Conservation (phyloP, 1,139 yeast species). For the Yamadazyma blattariae region DNA sequence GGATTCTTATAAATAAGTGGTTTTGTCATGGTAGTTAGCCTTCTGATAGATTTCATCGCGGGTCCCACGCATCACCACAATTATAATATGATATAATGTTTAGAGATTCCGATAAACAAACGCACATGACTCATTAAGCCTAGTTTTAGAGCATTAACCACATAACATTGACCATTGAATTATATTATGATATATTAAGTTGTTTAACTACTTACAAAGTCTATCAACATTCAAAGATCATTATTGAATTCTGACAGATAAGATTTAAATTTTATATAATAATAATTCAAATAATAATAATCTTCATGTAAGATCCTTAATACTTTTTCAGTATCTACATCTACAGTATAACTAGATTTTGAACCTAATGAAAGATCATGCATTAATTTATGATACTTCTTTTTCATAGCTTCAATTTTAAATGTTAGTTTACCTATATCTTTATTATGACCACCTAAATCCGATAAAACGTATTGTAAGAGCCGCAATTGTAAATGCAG, state of each 20-base stretch:
- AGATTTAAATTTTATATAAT: no score
- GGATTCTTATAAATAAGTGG: slow-evolving; percentile 21
- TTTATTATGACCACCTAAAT: slow-evolving; percentile 1
- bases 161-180: no score
- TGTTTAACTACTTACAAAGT: no score
- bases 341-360: not conserved
- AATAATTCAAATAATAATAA: slow-evolving; percentile 9
- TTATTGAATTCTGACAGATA: no score
- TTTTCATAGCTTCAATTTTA: slow-evolving; percentile 5
- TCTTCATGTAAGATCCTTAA: slow-evolving; percentile 9
- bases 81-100: no score
- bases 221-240: no score
- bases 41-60: not conserved
- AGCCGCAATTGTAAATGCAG: slow-evolving; percentile 14
- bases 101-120: no score
- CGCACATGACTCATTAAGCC: no score
- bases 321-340: slow-evolving; percentile 1
- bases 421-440: no score
- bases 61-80: no score
- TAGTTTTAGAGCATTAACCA: no score
- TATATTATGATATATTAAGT: no score
- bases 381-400: slow-evolving; percentile 10
- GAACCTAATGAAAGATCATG: slow-evolving; percentile 7
- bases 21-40: slow-evolving; percentile 1
- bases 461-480: slow-evolving; percentile 9